Conservation (phyloP, 768 basidiomycete genomes). For the Amanita polypyramis region DNA sequence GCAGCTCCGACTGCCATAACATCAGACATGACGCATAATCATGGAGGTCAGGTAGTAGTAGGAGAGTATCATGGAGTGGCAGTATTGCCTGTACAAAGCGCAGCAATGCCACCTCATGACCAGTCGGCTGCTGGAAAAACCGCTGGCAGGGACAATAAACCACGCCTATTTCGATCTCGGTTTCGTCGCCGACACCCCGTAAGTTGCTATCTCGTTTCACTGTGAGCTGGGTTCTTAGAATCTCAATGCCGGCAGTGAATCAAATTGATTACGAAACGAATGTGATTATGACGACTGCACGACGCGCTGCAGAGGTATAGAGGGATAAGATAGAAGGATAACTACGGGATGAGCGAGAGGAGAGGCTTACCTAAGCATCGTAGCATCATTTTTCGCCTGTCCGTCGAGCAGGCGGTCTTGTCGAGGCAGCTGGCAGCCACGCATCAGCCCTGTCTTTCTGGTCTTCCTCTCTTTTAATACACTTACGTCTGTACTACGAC, state of each 20-base stretch:
- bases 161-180: conserved; percentile 1
- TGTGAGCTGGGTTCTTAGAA: not conserved
- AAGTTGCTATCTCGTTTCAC: conserved; percentile 9
- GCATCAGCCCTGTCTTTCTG: conserved; percentile 5
- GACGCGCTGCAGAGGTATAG: not conserved
- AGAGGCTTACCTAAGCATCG: conserved; percentile 2
- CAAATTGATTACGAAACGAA: not conserved
- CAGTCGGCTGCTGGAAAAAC: not conserved
- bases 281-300: not conserved
- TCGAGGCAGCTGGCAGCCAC: conserved; percentile 19
- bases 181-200: conserved; percentile 13
- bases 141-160: conserved; percentile 1
- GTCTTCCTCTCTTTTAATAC: conserved; percentile 4
- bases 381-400: not conserved
- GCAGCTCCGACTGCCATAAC: conserved; percentile 2
- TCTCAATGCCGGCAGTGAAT: not conserved
- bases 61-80: not conserved
- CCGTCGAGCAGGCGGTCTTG: conserved; percentile 7
- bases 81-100: not conserved
- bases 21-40: not conserved
- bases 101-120: not conserved
- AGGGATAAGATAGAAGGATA: no score
- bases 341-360: not conserved
- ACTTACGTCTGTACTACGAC: conserved; percentile 18
- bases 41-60: no score